Evolutionary conservation across 768 basidiomycete genomes (phyloP).

Genomic region (Hericium coralloides): DNA sequence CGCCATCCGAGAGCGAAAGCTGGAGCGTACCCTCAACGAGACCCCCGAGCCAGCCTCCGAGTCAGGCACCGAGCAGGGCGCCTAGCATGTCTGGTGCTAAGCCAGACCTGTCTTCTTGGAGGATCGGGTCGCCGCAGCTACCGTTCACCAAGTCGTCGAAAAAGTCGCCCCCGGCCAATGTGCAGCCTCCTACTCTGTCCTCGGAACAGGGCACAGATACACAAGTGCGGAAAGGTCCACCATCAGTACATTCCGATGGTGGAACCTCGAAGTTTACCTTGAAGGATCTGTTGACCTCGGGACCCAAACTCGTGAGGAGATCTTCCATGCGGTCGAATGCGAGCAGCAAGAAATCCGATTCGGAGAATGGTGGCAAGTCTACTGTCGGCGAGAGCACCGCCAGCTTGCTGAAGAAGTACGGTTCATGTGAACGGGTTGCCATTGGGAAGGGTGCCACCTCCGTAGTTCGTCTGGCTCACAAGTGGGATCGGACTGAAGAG

Average conservation of each 20-base stretch:
- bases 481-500: slow-evolving; percentile 96
- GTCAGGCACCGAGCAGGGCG: slow-evolving; percentile 35
- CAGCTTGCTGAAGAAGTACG: slow-evolving; percentile 82
- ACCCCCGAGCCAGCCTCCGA: slow-evolving; percentile 46
- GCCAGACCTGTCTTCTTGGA: slow-evolving; percentile 9
- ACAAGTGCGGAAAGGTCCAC: slow-evolving; percentile 22
- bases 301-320: slow-evolving; percentile 68
- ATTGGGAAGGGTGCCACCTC: slow-evolving; percentile 99
- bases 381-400: slow-evolving; percentile 43
- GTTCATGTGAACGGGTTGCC: slow-evolving; percentile 91
- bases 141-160: slow-evolving; percentile 5
- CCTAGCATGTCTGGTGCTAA: slow-evolving; percentile 22
- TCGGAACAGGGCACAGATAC: slow-evolving; percentile 2
- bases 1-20: slow-evolving; percentile 48
- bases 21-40: slow-evolving; percentile 55
- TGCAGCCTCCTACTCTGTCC: background rate
- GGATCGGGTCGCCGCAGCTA: background rate
- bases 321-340: slow-evolving; percentile 62
- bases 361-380: slow-evolving; percentile 40
- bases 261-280: slow-evolving; percentile 72
- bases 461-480: slow-evolving; percentile 92
- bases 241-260: slow-evolving; percentile 45
- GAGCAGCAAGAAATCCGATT: slow-evolving; percentile 61
- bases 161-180: background rate
- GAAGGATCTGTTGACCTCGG: slow-evolving; percentile 68